Evolutionary conservation across 1,284 basidiomycete genomes (phyloP), one percentile per base, ranked within the genome.

Genomic region (Singerocomus rubriflavus): DNA sequence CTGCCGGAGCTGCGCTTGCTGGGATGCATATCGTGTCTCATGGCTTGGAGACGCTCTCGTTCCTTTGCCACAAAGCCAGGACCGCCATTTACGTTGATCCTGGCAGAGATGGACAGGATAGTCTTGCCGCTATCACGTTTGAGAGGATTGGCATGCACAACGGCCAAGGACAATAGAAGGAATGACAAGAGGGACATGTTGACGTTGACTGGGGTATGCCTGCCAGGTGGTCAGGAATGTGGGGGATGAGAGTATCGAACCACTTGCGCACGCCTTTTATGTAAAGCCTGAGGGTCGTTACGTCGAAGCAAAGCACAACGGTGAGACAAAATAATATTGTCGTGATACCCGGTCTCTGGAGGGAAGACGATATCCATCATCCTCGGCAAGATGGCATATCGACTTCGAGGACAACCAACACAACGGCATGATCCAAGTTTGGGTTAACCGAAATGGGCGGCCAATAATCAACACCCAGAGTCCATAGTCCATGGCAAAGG

Each of bases 41-140:
- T 26, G 11, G 35, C 26, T 12, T 44, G 46, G 26, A 47, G 37
- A 21, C 60, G 58, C 33, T 60, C 52, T 13, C 48, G 46, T 39
- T 66, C 62, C 10, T 21, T 41, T 14, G 44, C 52, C 16, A 52
- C 61, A 41, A 65, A 9, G 38, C 44, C 63, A 11, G 32, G 34
- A 12, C 46, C 25, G 12, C 57, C 59, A 16, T 16, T 26, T 2
- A 36, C 33, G n/a, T 55, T 60, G 31, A 60, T 27, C 32, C 39
- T 56, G 35, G 53, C 44, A 6, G 50, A 33, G 21, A 65, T 53
- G 4, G 31, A 26, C 27, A 65, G 56, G 8, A 33, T 54, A 26
- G 7, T 14, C 43, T 44, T 64, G 21, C 46, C 39, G 5, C 51
- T 42, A 43, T 52, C 42, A n/a, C 43, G 43, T 11, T n/a, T 26